Evolutionary conservation across 495 filamentous ascomycete genomes (phyloP), one percentile per base, ranked within the genome.

Genomic region (Terfezia boudieri): DNA sequence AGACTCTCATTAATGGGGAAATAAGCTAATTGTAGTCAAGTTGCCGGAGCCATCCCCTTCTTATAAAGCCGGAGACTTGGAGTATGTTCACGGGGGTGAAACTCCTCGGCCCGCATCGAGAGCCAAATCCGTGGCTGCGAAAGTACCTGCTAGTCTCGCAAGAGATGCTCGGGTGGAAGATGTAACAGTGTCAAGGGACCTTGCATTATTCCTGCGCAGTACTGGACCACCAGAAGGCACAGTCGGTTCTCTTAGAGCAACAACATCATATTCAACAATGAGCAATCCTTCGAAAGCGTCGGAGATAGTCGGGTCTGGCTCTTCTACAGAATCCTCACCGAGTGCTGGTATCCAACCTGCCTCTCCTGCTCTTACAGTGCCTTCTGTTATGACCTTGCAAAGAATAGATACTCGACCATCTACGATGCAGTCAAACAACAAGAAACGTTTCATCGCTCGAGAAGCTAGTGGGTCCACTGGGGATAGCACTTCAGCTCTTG

Each of bases 401-500:
- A 14, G 41, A 46, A 14, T 46, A 20, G 17, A 20, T 46, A 32
- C 26, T 32, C 1, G 26, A 32, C 26, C 2, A 32, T 51, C 49
- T 17, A 51, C 49, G n/a, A 20, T 20, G 3, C 14, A n/a, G 20
- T 22, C 49, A 20, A 51, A 51, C 4, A 51, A 51, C 49, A 60
- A 37, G 50, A 61, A 57, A 23, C 54, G 59, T 10, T 57, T 62
- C 26, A 49, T 65, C 8, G 59, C 63, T 38, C 53, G 62, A 35
- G 62, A 65, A 53, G 59, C 63, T 22, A 64, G 57, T 36, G 63
- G 63, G 10, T 69, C 76, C 23, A 69, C 70, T 32, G 74, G 72
- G 46, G 78, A 79, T 50, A 75, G 78, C 59, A 93, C 78, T 50
- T 80, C 81, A 2, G 90, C 94, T 57, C 68, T 98, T 41, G 92